phyloP scores from a whole-genome alignment of 2,329 filamentous ascomycete genomes.

The Alternaria tenuissima region DNA sequence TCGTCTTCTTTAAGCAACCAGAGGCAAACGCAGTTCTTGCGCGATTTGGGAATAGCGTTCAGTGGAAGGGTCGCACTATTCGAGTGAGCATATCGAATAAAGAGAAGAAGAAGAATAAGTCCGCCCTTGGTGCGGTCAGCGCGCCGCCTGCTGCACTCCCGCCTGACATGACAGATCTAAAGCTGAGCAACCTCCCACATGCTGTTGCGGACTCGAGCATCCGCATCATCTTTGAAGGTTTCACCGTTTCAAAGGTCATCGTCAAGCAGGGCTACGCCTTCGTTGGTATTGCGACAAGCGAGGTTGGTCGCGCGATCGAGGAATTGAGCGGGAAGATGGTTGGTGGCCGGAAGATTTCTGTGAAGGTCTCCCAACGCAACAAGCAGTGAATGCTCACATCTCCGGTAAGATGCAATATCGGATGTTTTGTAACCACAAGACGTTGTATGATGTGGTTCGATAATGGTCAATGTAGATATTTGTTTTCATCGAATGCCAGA shows the following conservation, averaged over 20 bases:
- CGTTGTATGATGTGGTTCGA: not conserved
- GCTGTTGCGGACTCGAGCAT: not conserved
- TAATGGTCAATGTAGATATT: not conserved
- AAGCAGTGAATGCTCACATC: not conserved
- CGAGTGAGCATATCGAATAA: not conserved
- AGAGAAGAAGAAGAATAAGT: not conserved
- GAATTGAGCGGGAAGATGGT: not conserved
- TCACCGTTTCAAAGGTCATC: not conserved
- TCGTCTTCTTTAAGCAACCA: not conserved
- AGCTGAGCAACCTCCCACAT: not conserved
- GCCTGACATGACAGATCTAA: not conserved
- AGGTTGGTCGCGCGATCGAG: not conserved
- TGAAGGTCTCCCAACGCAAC: not conserved
- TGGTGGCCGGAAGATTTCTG: not conserved
- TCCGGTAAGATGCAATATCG: not conserved
- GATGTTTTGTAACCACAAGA: too few relatives aligned
- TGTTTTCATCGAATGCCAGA: not conserved
- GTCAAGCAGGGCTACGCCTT: not conserved
- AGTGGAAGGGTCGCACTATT: not conserved
- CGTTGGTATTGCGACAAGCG: not conserved
- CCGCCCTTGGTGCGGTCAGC: not conserved
- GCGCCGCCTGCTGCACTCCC: not conserved
- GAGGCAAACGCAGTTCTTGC: not conserved
- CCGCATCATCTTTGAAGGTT: not conserved
- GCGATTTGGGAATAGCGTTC: not conserved